These are phyloP conservation scores for Collybia sp. DNA, from an alignment of 768 basidiomycete genomes.

Conservation along the genomic window DNA sequence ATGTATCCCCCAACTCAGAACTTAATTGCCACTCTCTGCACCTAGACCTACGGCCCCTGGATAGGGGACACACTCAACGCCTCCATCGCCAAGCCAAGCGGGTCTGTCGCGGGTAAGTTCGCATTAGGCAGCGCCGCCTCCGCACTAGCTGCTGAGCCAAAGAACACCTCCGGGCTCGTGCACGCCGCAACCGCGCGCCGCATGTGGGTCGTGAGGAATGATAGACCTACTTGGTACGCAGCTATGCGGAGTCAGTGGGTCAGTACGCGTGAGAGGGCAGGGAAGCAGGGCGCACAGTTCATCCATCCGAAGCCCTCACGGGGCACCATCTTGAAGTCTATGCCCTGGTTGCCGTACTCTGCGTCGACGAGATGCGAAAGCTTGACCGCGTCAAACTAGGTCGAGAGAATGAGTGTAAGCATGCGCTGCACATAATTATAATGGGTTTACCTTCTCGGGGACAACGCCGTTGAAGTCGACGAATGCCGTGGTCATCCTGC, in stretches of 20 bases:
- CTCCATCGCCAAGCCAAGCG: conserved; percentile 64
- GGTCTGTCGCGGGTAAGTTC: conserved; percentile 41
- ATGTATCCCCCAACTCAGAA: too few relatives aligned
- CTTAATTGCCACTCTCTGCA: too few relatives aligned
- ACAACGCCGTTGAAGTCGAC: conserved; percentile 98
- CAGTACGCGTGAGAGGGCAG: neutral
- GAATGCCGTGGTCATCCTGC: conserved; percentile 88
- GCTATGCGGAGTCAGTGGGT: conserved; percentile 38
- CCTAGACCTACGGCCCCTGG: too few relatives aligned
- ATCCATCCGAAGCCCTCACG: conserved; percentile 99
- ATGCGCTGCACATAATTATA: neutral
- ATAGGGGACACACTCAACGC: conserved; percentile 30
- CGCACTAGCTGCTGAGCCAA: conserved; percentile 44
- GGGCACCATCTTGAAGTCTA: conserved; percentile 97
- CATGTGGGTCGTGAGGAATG: conserved; percentile 92
- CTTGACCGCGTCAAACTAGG: conserved; percentile 91
- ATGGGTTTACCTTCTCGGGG: conserved; percentile 78
- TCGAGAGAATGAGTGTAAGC: conserved; percentile 1
- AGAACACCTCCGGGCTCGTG: conserved; percentile 90
- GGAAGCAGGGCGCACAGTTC: conserved; percentile 60
- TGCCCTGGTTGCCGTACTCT: conserved; percentile 93
- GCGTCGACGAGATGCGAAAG: conserved; percentile 95
- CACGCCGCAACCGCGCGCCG: conserved; percentile 93
- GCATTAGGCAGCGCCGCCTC: conserved; percentile 31
- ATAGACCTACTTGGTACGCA: conserved; percentile 94